Evolutionary conservation across 441 rosid species (phyloP).

Genomic region (Syzygium syzygioides): DNA sequence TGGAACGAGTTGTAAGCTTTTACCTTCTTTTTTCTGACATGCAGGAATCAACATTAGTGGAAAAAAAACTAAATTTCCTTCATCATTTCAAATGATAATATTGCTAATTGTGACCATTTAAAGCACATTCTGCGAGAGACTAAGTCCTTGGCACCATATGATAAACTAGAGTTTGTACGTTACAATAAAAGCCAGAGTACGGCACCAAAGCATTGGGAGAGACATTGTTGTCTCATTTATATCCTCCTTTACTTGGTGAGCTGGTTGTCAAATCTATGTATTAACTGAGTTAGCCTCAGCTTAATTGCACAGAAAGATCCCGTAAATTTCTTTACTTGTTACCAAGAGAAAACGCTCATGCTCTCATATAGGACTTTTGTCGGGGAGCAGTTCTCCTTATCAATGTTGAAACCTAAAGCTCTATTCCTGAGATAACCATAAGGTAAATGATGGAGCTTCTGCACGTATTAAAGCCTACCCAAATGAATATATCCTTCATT

Average conservation of each 20-base stretch:
- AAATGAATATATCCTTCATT: no score
- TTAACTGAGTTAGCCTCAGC: background rate
- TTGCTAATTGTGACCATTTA: rapidly evolving
- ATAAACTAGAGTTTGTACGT: no score
- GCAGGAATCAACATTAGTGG: background rate
- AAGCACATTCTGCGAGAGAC: background rate
- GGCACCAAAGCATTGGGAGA: background rate
- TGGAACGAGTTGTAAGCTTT: background rate
- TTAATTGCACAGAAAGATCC: no score
- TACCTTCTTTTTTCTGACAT: background rate
- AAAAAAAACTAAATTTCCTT: no score
- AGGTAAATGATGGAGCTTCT: background rate
- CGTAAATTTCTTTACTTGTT: no score
- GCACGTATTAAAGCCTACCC: no score
- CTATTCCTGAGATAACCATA: background rate
- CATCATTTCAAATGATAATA: background rate
- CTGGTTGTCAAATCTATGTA: background rate
- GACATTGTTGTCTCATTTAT: background rate
- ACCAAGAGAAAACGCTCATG: background rate
- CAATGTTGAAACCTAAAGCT: no score
- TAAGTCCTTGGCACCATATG: background rate
- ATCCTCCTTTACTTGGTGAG: no score
- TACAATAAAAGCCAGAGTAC: background rate
- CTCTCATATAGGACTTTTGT: rapidly evolving
- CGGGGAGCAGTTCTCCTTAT: background rate